phyloP scores from a whole-genome alignment of 176 grass and related monocot genomes.

The Carex littledalei region DNA sequence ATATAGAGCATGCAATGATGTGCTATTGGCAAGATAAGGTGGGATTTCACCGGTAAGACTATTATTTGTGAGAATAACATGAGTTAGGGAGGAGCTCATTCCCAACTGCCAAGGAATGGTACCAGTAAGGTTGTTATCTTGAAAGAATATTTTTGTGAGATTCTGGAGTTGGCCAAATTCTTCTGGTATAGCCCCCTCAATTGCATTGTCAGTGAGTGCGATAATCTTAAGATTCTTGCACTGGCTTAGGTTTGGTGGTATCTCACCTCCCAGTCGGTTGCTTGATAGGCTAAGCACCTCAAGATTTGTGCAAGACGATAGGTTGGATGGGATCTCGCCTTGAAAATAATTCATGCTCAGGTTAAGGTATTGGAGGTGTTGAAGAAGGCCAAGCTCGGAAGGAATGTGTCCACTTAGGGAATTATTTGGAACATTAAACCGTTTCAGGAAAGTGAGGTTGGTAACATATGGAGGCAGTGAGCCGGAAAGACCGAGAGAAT shows the following conservation, averaged over 20 bases:
- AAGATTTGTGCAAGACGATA: conserved; percentile 32
- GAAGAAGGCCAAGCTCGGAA: conserved; percentile 27
- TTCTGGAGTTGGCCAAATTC: conserved; percentile 19
- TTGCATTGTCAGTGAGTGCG: conserved; percentile 19
- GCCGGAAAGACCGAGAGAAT: conserved; percentile 24
- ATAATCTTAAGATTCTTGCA: conserved; percentile 34
- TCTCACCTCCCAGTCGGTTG: conserved; percentile 33
- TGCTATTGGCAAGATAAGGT: conserved; percentile 28
- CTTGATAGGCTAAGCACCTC: conserved; percentile 12
- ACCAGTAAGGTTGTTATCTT: conserved; percentile 29
- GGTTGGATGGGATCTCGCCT: conserved; percentile 24
- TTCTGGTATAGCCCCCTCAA: conserved; percentile 25
- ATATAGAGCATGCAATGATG: conserved; percentile 24
- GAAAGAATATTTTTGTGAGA: conserved; percentile 16
- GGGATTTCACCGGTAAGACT: conserved; percentile 34
- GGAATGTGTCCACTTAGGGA: conserved; percentile 35
- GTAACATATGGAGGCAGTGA: conserved; percentile 30
- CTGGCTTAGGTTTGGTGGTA: conserved; percentile 31
- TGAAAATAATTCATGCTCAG: conserved; percentile 41
- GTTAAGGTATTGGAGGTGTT: conserved; percentile 30
- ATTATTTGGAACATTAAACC: conserved; percentile 36
- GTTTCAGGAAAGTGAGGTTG: conserved; percentile 37
- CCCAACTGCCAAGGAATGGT: conserved; percentile 32
- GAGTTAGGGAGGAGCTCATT: conserved; percentile 26
- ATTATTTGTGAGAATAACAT: conserved; percentile 26